These are phyloP conservation scores for Termitomyces sp. DNA, from an alignment of 768 basidiomycete species.

Conservation along the genomic window DNA sequence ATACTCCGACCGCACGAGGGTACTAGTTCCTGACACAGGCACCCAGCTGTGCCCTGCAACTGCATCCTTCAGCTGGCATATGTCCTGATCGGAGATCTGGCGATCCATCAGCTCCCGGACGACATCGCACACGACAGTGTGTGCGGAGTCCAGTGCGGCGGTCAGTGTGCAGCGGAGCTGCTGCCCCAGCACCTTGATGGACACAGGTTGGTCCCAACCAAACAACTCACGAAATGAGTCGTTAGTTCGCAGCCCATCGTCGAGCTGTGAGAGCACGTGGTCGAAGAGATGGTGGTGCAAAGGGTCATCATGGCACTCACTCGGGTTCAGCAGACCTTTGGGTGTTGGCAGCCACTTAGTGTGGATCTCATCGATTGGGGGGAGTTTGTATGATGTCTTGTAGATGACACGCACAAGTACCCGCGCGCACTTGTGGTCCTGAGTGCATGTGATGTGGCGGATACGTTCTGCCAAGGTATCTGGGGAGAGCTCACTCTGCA, in stretches of 20 bases:
- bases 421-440: conserved; percentile 12
- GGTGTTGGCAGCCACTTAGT: conserved; percentile 35
- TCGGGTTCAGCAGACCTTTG: conserved; percentile 24
- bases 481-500: conserved; percentile 23
- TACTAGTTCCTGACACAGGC: conserved; percentile 21
- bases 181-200: conserved; percentile 21
- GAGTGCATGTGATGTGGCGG: conserved; percentile 17
- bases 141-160: neutral
- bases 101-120: conserved; percentile 27
- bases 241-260: conserved; percentile 18
- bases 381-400: conserved; percentile 8
- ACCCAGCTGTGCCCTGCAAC: conserved; percentile 26
- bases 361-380: conserved; percentile 4
- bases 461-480: conserved; percentile 32
- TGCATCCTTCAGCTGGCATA: conserved; percentile 12
- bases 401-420: conserved; percentile 19
- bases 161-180: conserved; percentile 23
- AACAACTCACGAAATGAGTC: conserved; percentile 25
- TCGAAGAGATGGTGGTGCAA: conserved; percentile 29
- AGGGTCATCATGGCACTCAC: conserved; percentile 25
- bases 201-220: conserved; percentile 34
- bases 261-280: conserved; percentile 30
- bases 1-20: conserved; percentile 14
- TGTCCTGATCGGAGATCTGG: conserved; percentile 12
- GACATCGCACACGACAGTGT: conserved; percentile 16